Evolutionary conservation across 75 land plant genomes (phyloP), one percentile per base, ranked within the genome.

Genomic region (Chamaecyparis obtusa): DNA sequence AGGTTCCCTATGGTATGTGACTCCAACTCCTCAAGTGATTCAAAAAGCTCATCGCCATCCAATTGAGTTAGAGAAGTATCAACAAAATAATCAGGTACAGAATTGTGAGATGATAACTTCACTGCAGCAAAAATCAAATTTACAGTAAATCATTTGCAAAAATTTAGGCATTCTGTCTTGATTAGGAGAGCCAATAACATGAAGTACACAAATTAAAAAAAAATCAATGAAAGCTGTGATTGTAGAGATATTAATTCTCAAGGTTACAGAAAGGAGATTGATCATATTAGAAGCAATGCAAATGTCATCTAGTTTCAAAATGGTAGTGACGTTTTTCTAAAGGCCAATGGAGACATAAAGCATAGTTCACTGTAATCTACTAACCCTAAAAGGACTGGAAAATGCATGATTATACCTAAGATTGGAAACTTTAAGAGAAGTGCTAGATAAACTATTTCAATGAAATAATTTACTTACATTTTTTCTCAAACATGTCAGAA

Each of bases 1-100:
- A 97, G 96, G 86, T 95, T 92, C 37, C 98, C 98, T 89, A 97
- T 97, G 15, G 99, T 94, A 44, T 94, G 94, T 51, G 95, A 93
- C 86, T 96, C 99, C 37, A 97, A 51, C 75, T 97, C 97, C 85
- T 96, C 90, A 88, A 93, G 87, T 15, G 95, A 91, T 57, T 90
- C 91, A 87, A 92, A 90, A 60, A 85, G 79, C 69, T 87, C 93
- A 87, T 87, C 92, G 67, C 88, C 91, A 39, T 60, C 88, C 49
- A 72, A 87, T 44, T 88, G 88, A 7, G 93, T 84, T 56, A 74
- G 74, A 69, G 41, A 88, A 48, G 87, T 85, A 80, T 88, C 92
- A 85, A 90, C 71, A 74, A 91, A 91, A 32, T 90, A 88, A 33
- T 90, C 88, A 84, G 79, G 80, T 27, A 67, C 27, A 37, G 72